Percentiles rank a stretch among this genome's conserved stretches.
phyloP scores from a whole-genome alignment of 2,329 filamentous ascomycete species.

The Fusarium sp. region DNA sequence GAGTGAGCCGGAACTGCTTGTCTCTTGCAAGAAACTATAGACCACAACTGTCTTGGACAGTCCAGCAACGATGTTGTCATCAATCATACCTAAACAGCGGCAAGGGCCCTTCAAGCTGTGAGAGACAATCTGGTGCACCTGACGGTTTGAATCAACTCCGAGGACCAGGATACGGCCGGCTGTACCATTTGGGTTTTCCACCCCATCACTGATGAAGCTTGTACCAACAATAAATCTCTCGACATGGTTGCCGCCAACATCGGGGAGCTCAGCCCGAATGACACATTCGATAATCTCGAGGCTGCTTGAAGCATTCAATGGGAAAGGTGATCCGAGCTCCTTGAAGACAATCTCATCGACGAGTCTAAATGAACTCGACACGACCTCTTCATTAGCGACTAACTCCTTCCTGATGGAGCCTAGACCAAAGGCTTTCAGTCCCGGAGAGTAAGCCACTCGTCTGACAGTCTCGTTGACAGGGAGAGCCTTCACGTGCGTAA shows the following conservation, averaged over 20 bases:
- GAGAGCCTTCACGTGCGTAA: conserved; percentile 87
- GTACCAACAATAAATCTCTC: conserved; percentile 95
- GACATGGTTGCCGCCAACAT: conserved; percentile 63
- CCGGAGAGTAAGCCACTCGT: conserved; percentile 85
- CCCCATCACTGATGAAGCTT: conserved; percentile 74
- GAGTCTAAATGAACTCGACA: conserved; percentile 85
- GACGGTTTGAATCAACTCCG: conserved; percentile 80
- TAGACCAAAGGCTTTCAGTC: conserved; percentile 84
- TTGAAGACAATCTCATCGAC: conserved; percentile 92
- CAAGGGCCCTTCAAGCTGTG: conserved; percentile 82
- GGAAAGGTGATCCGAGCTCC: conserved; percentile 75
- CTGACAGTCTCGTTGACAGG: conserved; percentile 85
- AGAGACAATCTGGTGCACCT: conserved; percentile 77
- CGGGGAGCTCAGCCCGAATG: conserved; percentile 78
- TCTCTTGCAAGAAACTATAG: conserved; percentile 67
- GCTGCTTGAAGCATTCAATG: conserved; percentile 62
- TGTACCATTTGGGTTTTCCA: conserved; percentile 58
- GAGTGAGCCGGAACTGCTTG: conserved; percentile 67
- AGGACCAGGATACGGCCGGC: conserved; percentile 85
- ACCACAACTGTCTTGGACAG: conserved; percentile 86
- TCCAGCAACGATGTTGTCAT: conserved; percentile 83
- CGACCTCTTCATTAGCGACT: conserved; percentile 75
- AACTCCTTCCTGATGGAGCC: conserved; percentile 85
- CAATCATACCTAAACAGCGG: conserved; percentile 79
- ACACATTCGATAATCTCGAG: conserved; percentile 87